Conservation (phyloP, 208 protist species). For the Giardia muris region DNA sequence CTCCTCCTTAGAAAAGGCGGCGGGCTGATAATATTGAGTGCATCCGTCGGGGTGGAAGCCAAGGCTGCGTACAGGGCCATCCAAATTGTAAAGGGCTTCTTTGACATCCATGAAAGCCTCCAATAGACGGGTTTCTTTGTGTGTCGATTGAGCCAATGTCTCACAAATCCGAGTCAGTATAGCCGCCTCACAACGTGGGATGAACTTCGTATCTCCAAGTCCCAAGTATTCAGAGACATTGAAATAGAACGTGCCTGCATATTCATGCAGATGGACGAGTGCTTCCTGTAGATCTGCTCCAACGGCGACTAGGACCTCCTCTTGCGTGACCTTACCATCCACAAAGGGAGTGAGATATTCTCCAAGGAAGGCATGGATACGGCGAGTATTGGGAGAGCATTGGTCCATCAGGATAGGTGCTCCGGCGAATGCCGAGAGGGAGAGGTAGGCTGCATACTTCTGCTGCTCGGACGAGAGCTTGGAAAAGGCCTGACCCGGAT, state of each 20-base stretch:
- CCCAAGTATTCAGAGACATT: not conserved
- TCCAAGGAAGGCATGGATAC: not conserved
- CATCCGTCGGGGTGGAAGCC: not conserved
- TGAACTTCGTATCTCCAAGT: slow-evolving; percentile 21
- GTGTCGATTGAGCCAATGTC: not conserved
- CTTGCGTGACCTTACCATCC: not conserved
- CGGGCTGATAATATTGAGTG: not conserved
- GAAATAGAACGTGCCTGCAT: not conserved
- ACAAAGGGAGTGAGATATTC: not conserved
- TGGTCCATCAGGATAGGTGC: not conserved
- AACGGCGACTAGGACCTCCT: not conserved
- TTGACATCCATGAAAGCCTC: not conserved
- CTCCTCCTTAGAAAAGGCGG: not conserved
- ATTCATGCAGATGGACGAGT: not conserved
- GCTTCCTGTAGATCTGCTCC: not conserved
- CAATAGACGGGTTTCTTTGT: not conserved
- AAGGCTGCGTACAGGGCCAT: not conserved
- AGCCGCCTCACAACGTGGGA: not conserved
- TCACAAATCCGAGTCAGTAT: not conserved
- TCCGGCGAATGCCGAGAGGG: not conserved
- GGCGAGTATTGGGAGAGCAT: not conserved
- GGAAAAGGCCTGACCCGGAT: not conserved
- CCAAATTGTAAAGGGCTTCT: not conserved
- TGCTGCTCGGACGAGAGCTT: not conserved
- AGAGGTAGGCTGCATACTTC: slow-evolving; percentile 4